Percentiles rank a stretch among this genome's conserved stretches.
phyloP scores from a whole-genome alignment of 176 grass and related monocot species.

The Aegilops longissima region DNA sequence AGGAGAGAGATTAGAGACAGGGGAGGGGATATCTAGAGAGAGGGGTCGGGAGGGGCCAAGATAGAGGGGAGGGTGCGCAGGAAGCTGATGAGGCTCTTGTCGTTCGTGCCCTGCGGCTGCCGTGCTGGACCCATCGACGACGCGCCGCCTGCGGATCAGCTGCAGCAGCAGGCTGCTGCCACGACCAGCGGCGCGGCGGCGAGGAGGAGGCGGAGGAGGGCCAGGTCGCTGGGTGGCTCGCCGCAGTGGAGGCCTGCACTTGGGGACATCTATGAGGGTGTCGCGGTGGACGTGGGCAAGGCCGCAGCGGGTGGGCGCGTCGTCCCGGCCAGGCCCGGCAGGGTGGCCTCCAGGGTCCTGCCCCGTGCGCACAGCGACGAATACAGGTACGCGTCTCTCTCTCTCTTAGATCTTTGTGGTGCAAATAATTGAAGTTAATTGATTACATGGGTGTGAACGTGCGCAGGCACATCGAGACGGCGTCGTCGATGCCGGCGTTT shows the following conservation, averaged over 20 bases:
- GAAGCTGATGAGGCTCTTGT: conserved; percentile 67
- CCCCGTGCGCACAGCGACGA: conserved; percentile 35
- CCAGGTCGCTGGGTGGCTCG: background rate
- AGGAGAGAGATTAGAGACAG: background rate
- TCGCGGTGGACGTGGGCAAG: background rate
- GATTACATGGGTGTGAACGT: background rate
- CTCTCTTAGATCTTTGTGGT: background rate
- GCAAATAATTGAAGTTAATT: background rate
- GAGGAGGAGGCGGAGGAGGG: conserved; percentile 33
- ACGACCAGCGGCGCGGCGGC: background rate
- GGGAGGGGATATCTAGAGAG: background rate
- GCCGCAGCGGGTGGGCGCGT: background rate
- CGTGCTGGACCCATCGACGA: conserved; percentile 57
- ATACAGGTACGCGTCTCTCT: conserved; percentile 1
- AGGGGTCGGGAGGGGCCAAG: background rate
- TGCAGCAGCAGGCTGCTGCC: background rate
- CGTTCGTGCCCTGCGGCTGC: conserved; percentile 59
- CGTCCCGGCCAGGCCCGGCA: conserved; percentile 20
- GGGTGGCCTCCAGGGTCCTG: conserved; percentile 28
- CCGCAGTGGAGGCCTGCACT: conserved; percentile 51
- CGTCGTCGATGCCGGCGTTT: conserved; percentile 43
- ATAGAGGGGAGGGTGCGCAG: conserved; percentile 48
- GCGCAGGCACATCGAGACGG: conserved; percentile 37
- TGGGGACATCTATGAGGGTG: conserved; percentile 57
- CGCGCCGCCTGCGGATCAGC: conserved; percentile 34